A percentile compares a stretch with the other conserved stretches of the same genome.
Evolutionary conservation across 2,329 filamentous ascomycete species (phyloP).

Genomic region (Colletotrichum cereale): DNA sequence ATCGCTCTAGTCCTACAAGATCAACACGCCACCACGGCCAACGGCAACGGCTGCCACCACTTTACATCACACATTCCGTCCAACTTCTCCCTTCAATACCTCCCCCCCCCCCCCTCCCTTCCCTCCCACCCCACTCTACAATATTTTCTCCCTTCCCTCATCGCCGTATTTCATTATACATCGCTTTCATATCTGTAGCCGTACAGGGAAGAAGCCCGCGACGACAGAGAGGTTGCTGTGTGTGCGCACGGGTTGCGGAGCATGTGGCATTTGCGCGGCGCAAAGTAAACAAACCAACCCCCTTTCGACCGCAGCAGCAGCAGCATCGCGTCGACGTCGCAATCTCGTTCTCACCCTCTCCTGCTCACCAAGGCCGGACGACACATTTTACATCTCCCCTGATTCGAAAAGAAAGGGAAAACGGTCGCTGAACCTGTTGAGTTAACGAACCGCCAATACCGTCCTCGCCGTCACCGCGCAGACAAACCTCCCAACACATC

Average conservation of each 20-base stretch:
- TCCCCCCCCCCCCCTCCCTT: neutral
- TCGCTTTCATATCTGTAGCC: neutral
- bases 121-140: neutral
- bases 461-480: neutral
- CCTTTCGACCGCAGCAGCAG: conserved; percentile 15
- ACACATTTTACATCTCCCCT: neutral
- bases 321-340: conserved; percentile 9
- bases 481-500: neutral
- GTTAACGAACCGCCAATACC: neutral
- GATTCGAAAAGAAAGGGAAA: neutral
- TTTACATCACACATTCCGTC: neutral
- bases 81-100: neutral
- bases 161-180: neutral
- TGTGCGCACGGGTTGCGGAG: conserved; percentile 21
- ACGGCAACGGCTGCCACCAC: neutral
- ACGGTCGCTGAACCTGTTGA: neutral
- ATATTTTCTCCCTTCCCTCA: neutral
- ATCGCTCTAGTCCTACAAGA: conserved; percentile 25
- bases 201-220: conserved; percentile 35
- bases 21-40: conserved; percentile 32
- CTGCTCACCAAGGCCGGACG: conserved; percentile 5
- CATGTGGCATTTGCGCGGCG: conserved; percentile 21
- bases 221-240: conserved; percentile 17
- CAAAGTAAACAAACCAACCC: conserved; percentile 34
- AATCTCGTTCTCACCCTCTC: neutral